Evolutionary conservation across 2,329 filamentous ascomycete genomes (phyloP).

Genomic region (Dryadomyces quercus-mongolicae): DNA sequence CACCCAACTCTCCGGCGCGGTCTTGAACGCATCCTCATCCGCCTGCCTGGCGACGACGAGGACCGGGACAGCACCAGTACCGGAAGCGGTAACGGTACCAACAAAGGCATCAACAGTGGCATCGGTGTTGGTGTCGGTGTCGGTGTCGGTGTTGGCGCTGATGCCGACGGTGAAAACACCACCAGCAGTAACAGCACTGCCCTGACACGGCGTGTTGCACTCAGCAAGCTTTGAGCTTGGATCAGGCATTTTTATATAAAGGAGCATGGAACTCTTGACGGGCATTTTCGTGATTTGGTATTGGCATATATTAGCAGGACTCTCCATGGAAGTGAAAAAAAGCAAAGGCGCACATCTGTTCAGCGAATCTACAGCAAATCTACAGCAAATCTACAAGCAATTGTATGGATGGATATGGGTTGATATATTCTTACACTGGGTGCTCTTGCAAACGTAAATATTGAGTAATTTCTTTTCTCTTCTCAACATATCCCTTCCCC

Average conservation of each 20-base stretch:
- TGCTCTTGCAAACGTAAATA: not conserved
- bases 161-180: not conserved
- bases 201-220: too few relatives aligned
- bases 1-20: conserved; percentile 42
- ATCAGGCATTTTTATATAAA: not conserved
- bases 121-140: not conserved
- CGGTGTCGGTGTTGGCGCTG: not conserved
- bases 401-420: not conserved
- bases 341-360: too few relatives aligned
- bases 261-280: not conserved
- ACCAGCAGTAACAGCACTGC: not conserved
- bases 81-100: not conserved
- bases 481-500: not conserved
- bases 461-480: not conserved
- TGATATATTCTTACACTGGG: not conserved
- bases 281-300: not conserved
- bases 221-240: not conserved
- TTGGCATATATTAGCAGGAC: not conserved
- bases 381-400: not conserved
- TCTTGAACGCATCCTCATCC: conserved; percentile 40
- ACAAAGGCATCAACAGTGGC: not conserved
- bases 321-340: too few relatives aligned
- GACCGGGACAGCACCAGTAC: not conserved
- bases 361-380: not conserved
- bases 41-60: conserved; percentile 6